These are phyloP conservation scores for Plasmopara viticola DNA, from an alignment of 352 stramenopile species.

Conservation along the genomic window DNA sequence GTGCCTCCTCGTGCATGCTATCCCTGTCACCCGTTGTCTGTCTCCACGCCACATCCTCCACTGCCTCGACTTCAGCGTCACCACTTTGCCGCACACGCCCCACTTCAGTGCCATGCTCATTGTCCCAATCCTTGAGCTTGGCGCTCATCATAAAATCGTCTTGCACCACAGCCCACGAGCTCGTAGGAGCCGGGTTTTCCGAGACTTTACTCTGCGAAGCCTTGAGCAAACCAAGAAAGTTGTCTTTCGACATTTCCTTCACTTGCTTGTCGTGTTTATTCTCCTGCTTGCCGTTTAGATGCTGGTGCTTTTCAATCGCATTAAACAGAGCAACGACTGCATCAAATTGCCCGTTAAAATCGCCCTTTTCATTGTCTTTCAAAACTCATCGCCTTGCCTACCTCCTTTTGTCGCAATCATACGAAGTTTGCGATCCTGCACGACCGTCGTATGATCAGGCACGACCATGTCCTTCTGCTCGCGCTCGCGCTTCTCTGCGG, in stretches of 20 bases:
- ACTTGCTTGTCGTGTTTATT: slow-evolving; percentile 74
- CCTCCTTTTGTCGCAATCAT: slow-evolving; percentile 79
- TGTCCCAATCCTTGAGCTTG: slow-evolving; percentile 84
- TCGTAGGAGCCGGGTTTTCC: slow-evolving; percentile 33
- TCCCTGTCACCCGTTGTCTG: slow-evolving; percentile 36
- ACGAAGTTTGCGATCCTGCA: slow-evolving; percentile 62
- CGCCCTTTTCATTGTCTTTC: background rate
- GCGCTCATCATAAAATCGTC: slow-evolving; percentile 85
- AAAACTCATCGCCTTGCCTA: slow-evolving; percentile 9
- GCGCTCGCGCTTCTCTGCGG: slow-evolving; percentile 62
- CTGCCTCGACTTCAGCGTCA: slow-evolving; percentile 54
- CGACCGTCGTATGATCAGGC: slow-evolving; percentile 47
- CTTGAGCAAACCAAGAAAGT: slow-evolving; percentile 76
- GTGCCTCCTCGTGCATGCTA: slow-evolving; percentile 43
- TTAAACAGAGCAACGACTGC: slow-evolving; percentile 81
- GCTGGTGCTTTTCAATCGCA: slow-evolving; percentile 81
- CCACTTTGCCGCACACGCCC: slow-evolving; percentile 37
- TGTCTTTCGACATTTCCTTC: slow-evolving; percentile 83
- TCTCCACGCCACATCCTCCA: slow-evolving; percentile 64
- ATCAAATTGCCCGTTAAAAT: slow-evolving; percentile 6
- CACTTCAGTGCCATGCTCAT: slow-evolving; percentile 42
- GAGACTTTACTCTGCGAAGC: slow-evolving; percentile 36
- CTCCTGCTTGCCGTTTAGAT: slow-evolving; percentile 48
- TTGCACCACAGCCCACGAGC: slow-evolving; percentile 74
- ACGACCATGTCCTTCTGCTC: slow-evolving; percentile 78